Conservation (phyloP, 2,329 filamentous ascomycete species). For the Purpureocillium takamizusanense region DNA sequence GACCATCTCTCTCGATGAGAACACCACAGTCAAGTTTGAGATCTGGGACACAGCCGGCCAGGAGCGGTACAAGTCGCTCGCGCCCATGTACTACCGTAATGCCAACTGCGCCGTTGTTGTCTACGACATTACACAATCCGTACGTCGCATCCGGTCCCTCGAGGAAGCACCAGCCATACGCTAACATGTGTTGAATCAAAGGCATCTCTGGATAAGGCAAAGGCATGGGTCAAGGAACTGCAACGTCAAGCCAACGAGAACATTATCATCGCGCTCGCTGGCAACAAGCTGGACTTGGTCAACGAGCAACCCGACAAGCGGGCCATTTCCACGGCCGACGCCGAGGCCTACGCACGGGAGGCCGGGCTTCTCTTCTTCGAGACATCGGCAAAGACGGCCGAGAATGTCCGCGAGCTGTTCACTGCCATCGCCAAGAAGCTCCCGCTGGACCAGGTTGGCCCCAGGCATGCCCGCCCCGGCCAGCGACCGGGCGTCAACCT, state of each 20-base stretch:
- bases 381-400: slow-evolving; percentile 93
- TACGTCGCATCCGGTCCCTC: slow-evolving; percentile 41
- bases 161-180: too few species aligned
- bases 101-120: slow-evolving; percentile 99
- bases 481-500: slow-evolving; percentile 52
- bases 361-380: slow-evolving; percentile 96
- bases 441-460: slow-evolving; percentile 91
- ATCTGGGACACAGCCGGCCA: slow-evolving; percentile 99
- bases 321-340: slow-evolving; percentile 79
- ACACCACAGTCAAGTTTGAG: slow-evolving; percentile 98
- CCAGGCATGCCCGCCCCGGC: slow-evolving; percentile 67
- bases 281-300: slow-evolving; percentile 96
- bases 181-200: slow-evolving; percentile 24
- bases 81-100: slow-evolving; percentile 99
- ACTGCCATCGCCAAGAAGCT: slow-evolving; percentile 97
- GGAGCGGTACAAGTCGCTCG: slow-evolving; percentile 97
- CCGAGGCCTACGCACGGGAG: slow-evolving; percentile 90
- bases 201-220: slow-evolving; percentile 97
- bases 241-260: slow-evolving; percentile 99
- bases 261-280: slow-evolving; percentile 95
- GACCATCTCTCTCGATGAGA: slow-evolving; percentile 96
- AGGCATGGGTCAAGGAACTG: slow-evolving; percentile 98
- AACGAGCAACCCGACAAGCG: slow-evolving; percentile 93
- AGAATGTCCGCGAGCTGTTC: slow-evolving; percentile 93
- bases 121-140: slow-evolving; percentile 98